Base-by-base conservation (phyloP, 2,329 filamentous ascomycete genomes). In the Ramularia endophylla region DNA sequence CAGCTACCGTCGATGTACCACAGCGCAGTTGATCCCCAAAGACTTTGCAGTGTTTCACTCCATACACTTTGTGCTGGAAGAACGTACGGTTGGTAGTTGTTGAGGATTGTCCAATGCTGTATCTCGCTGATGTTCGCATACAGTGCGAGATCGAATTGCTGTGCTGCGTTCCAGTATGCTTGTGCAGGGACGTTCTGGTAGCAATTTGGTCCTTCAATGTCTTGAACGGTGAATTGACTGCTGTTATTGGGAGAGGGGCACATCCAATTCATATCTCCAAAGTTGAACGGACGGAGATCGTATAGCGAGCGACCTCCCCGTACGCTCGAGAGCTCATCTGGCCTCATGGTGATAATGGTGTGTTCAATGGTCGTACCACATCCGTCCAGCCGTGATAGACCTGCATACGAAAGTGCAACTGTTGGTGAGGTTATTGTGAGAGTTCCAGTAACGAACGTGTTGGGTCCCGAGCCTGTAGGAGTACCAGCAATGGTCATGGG, bases 161-260 rank as follows among this genome's bases (percentile, higher is more conserved):
- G 41, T 36, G 28, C 29, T 34, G 40, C 20, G 13, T 39, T 17
- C 36, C 44, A 57, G 39, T 57, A 57, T 3, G 54, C 53, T 2
- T 33, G 35, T 2, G 53, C 52, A 8, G 48, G 51, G 2, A 57
- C 53, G 28, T 56, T 35, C 34, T 55, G 53, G 19, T 55, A 57
- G 38, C 54, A 57, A 8, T 47, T 42, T 12, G 47, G 29, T 4
- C 42, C 43, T 7, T 35, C 34, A 4, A 29, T 31, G 15, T 54
- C 43, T 17, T 48, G 43, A n/a, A 50, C 41, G 1, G 40, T 49
- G 18, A 25, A 51, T 16, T 40, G 44, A 4, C 47, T 43, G 27
- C 41, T 51, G 12, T 47, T 45, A 3, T 20, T 28, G 6, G 42
- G 33, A 11, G 39, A 39, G 16, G 43, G 38, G 32, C 52, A 57